Evolutionary conservation across 2,329 filamentous ascomycete genomes (phyloP).

Genomic region (Trichoderma sp.): DNA sequence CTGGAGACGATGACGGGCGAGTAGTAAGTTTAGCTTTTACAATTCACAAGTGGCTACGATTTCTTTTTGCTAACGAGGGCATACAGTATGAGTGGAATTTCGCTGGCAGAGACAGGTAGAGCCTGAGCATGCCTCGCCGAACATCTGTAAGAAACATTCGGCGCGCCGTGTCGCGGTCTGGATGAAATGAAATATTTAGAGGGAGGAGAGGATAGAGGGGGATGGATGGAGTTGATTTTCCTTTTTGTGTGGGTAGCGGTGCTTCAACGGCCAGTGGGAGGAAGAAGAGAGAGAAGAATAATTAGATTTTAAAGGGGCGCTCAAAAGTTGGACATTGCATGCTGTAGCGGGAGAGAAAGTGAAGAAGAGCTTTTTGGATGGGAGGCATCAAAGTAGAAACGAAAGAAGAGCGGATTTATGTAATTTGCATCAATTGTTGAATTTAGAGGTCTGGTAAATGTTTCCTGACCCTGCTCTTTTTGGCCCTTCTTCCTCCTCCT

Average conservation of each 20-base stretch:
- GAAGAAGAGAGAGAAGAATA: neutral
- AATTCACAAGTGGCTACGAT: neutral
- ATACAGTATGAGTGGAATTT: conserved; percentile 63
- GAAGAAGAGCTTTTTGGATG: neutral
- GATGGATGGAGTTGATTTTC: neutral
- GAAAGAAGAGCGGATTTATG: neutral
- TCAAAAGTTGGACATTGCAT: conserved; percentile 19
- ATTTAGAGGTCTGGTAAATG: neutral
- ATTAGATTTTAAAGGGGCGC: conserved; percentile 11
- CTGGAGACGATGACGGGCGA: conserved; percentile 87
- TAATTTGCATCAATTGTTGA: conserved; percentile 13
- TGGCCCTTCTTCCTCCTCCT: neutral
- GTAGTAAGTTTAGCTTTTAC: conserved; percentile 56
- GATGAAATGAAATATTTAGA: neutral
- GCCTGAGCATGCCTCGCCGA: conserved; percentile 29
- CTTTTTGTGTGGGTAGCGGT: neutral
- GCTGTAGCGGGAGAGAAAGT: neutral
- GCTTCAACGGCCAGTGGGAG: neutral
- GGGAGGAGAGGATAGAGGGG: neutral
- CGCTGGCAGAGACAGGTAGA: conserved; percentile 56
- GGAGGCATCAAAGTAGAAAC: neutral
- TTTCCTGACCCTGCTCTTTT: neutral
- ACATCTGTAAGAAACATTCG: conserved; percentile 13
- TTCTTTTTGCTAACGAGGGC: conserved; percentile 14
- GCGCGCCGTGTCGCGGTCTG: conserved; percentile 4